Percentiles rank a stretch among this genome's conserved stretches.
phyloP scores from a whole-genome alignment of 2,329 filamentous ascomycete species.

The Moelleriella libera region DNA sequence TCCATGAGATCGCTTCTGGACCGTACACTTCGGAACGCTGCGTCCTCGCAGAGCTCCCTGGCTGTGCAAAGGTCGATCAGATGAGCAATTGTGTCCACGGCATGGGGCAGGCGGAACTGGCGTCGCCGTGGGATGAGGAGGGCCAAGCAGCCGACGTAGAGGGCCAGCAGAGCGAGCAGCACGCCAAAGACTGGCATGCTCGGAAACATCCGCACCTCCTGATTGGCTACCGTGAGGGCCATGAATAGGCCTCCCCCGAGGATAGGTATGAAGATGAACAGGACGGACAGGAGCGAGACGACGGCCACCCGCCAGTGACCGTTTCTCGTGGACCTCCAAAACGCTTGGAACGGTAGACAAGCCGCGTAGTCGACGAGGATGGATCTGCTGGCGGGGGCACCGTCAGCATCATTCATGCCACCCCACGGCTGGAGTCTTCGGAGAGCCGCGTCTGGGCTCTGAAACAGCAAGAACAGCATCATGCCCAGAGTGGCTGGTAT shows the following conservation, averaged over 20 bases:
- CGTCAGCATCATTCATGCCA: slow-evolving; percentile 40
- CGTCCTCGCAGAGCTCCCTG: slow-evolving; percentile 56
- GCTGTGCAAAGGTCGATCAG: slow-evolving; percentile 65
- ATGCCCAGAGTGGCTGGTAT: slow-evolving; percentile 55
- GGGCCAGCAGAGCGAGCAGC: slow-evolving; percentile 53
- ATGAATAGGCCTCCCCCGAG: slow-evolving; percentile 60
- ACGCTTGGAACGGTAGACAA: slow-evolving; percentile 46
- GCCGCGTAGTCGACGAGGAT: slow-evolving; percentile 59
- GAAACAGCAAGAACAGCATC: slow-evolving; percentile 51
- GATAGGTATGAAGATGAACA: slow-evolving; percentile 50
- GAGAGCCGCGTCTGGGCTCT: slow-evolving; percentile 50
- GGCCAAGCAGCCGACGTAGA: slow-evolving; percentile 54
- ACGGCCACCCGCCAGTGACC: slow-evolving; percentile 52
- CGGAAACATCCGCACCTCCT: slow-evolving; percentile 51
- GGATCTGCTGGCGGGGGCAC: slow-evolving; percentile 46
- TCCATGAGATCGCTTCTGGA: slow-evolving; percentile 56
- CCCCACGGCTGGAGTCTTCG: slow-evolving; percentile 58
- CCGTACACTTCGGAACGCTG: slow-evolving; percentile 54
- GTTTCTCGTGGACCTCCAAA: slow-evolving; percentile 42
- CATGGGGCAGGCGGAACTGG: slow-evolving; percentile 56
- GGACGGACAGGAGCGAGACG: slow-evolving; percentile 41
- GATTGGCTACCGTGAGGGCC: slow-evolving; percentile 44
- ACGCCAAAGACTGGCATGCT: slow-evolving; percentile 61
- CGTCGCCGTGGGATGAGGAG: slow-evolving; percentile 46
- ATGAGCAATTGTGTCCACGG: slow-evolving; percentile 58